Evolutionary conservation across 1,139 yeast genomes (phyloP), one percentile per base, ranked within the genome.

Genomic region (Taiozyma sp.): DNA sequence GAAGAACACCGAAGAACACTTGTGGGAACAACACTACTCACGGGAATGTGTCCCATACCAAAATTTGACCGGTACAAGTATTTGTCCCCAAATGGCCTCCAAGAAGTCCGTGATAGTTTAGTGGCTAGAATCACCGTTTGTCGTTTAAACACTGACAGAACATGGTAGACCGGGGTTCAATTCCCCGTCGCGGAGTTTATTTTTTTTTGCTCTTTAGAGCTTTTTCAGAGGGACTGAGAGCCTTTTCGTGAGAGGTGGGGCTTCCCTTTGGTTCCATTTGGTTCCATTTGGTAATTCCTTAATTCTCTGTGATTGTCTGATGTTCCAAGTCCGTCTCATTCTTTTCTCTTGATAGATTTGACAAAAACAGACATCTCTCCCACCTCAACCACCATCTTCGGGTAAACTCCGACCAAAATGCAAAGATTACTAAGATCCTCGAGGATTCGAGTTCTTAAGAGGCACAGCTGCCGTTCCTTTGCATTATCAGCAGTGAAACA

Each of bases 131-230:
- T 57, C 47, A 49, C 60, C 61, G 61, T 54, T 57, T 57, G 61
- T 57, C 61, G 61, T 42, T 39, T 19, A 19, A 32, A 24, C 30
- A 10, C 21, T 34, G 45, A 51, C 65, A 62, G 58, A 78, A 76
- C 81, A 77, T 73, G 81, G 81, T 74, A 74, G 81, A 77, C 81
- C 82, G 80, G 82, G 82, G 82, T 77, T 77, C 82, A 75, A 77
- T 77, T 77, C 82, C 82, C 82, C 80, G 82, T 77, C 80, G 77
- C 80, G 81, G 81, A 77, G 82, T 35, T 24, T 46, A 43, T 42
- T 47, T 50, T 48, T 47, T 28, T 28, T 28, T 28, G 30, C 11
- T 2, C 30, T 28, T 10, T 28, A 19, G 19, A 2, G 19, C 19
- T 19, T 19, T 2, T 19, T 19, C 19, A 19, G 6, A 24, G 7